Conservation (phyloP, 306 rosid genomes). For the Cajanus cajan region DNA sequence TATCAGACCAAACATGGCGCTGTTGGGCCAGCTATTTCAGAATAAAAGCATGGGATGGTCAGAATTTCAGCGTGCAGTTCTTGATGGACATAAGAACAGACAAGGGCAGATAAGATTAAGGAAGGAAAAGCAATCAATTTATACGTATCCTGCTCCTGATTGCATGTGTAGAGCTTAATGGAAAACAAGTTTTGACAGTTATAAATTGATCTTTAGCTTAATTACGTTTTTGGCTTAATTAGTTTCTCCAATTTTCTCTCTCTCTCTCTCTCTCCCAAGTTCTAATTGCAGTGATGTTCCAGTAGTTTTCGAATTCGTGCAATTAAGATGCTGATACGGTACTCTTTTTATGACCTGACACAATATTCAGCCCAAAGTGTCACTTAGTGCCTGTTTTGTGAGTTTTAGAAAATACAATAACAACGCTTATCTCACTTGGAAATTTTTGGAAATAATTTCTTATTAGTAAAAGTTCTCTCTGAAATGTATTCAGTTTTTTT, state of each 20-base stretch:
- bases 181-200: constrained; percentile 18
- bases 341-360: neutral
- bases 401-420: neutral
- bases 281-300: constrained; percentile 9
- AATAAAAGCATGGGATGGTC: constrained; percentile 77
- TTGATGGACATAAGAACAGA: constrained; percentile 78
- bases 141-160: constrained; percentile 95
- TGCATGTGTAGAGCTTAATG: constrained; percentile 78
- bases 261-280: neutral
- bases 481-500: neutral
- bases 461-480: neutral
- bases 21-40: constrained; percentile 78
- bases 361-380: neutral
- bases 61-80: constrained; percentile 63
- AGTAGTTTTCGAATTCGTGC: constrained; percentile 19
- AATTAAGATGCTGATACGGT: neutral
- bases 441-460: too few relatives aligned
- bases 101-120: constrained; percentile 85
- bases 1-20: constrained; percentile 87
- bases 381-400: neutral
- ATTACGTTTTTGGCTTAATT: neutral
- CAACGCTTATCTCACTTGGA: too few relatives aligned
- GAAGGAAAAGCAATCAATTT: constrained; percentile 86
- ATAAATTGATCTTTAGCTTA: constrained; percentile 11
- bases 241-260: neutral